Conservation (phyloP, 2,329 filamentous ascomycete species). For the Ophiocordyceps australis region DNA sequence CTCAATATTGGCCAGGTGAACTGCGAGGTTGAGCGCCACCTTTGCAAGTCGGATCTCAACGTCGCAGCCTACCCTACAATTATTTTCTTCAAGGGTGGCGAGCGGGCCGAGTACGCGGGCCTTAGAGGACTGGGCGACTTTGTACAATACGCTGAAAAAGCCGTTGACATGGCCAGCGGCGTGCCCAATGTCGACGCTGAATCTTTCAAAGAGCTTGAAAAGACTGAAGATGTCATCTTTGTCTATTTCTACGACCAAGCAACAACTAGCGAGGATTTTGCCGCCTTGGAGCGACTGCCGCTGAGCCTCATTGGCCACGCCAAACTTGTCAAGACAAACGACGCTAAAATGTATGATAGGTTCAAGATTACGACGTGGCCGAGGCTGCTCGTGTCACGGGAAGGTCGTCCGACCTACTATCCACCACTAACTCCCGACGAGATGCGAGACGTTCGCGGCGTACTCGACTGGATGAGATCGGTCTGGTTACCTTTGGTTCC, state of each 20-base stretch:
- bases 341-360: slow-evolving; percentile 53
- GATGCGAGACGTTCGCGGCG: slow-evolving; percentile 68
- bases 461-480: slow-evolving; percentile 85
- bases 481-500: slow-evolving; percentile 95
- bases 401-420: slow-evolving; percentile 83
- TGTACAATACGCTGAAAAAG: slow-evolving; percentile 70
- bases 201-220: slow-evolving; percentile 64
- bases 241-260: slow-evolving; percentile 96
- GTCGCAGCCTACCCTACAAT: slow-evolving; percentile 75
- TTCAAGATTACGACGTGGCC: slow-evolving; percentile 98
- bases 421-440: slow-evolving; percentile 71
- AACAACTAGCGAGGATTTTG: slow-evolving; percentile 82
- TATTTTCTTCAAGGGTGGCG: slow-evolving; percentile 79
- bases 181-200: slow-evolving; percentile 66
- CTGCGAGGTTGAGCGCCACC: slow-evolving; percentile 65
- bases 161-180: slow-evolving; percentile 57
- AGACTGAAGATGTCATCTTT: slow-evolving; percentile 91
- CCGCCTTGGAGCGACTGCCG: slow-evolving; percentile 69
- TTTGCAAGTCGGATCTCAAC: slow-evolving; percentile 90
- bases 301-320: slow-evolving; percentile 81
- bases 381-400: slow-evolving; percentile 73
- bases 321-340: slow-evolving; percentile 81
- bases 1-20: slow-evolving; percentile 94
- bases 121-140: slow-evolving; percentile 86
- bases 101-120: slow-evolving; percentile 84